Evolutionary conservation across 1,139 yeast genomes (phyloP).

Genomic region (Lodderomyces margitis): DNA sequence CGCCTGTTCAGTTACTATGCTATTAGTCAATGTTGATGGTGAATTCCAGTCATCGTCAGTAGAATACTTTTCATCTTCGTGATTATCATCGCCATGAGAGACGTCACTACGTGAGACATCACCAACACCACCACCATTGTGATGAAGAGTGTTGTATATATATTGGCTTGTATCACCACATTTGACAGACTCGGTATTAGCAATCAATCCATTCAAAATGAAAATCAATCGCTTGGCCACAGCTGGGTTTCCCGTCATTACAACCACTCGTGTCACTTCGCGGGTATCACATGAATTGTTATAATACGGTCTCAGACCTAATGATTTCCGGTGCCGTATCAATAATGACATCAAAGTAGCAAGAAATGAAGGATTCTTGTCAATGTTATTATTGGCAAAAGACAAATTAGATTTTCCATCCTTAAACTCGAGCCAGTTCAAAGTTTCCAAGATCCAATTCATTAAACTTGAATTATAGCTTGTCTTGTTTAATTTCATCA

Average conservation of each 20-base stretch:
- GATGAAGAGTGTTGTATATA: background rate
- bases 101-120: background rate
- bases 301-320: conserved; percentile 33
- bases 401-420: conserved; percentile 37
- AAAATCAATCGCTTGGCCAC: conserved; percentile 60
- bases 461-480: conserved; percentile 28
- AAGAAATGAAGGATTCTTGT: conserved; percentile 25
- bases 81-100: background rate
- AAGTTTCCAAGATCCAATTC: conserved; percentile 57
- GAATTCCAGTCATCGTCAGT: conserved; percentile 1
- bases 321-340: conserved; percentile 35
- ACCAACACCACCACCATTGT: background rate
- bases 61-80: background rate
- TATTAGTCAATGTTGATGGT: background rate
- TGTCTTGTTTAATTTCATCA: conserved; percentile 21
- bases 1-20: background rate
- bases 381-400: background rate
- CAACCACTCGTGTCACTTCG: conserved; percentile 48
- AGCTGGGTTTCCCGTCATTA: conserved; percentile 59
- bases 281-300: conserved; percentile 19
- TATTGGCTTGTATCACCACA: background rate
- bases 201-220: conserved; percentile 50
- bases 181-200: conserved; percentile 19
- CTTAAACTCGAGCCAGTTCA: conserved; percentile 62
- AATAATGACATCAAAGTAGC: conserved; percentile 47